These are phyloP conservation scores for Penicillium olsonii DNA, from an alignment of 2,329 filamentous ascomycete genomes.

Conservation along the genomic window DNA sequence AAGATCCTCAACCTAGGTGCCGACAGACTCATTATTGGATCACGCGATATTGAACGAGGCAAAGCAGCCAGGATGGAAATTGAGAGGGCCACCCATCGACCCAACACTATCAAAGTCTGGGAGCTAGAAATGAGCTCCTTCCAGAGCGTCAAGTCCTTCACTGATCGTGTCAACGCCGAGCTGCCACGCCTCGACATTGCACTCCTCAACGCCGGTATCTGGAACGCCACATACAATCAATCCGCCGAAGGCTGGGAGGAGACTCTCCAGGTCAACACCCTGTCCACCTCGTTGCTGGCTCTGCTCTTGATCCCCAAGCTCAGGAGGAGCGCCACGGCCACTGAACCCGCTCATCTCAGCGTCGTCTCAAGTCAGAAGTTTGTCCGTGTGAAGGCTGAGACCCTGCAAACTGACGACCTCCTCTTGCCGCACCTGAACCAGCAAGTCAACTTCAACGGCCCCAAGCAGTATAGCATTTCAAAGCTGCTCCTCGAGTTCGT, in stretches of 20 bases:
- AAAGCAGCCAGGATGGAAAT: constrained; percentile 44
- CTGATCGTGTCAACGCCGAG: constrained; percentile 36
- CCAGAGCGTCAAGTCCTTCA: constrained; percentile 48
- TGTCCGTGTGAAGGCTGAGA: constrained; percentile 33
- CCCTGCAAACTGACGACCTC: constrained; percentile 30
- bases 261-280: constrained; percentile 59
- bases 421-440: constrained; percentile 40
- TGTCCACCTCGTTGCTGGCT: constrained; percentile 58
- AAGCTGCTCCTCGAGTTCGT: constrained; percentile 48
- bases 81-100: constrained; percentile 31
- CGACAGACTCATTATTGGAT: constrained; percentile 48
- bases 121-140: constrained; percentile 51
- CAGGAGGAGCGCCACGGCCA: constrained; percentile 32
- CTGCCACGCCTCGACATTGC: constrained; percentile 47
- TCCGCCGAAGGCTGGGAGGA: constrained; percentile 52
- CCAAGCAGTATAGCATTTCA: constrained; percentile 43
- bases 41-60: constrained; percentile 47
- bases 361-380: constrained; percentile 49
- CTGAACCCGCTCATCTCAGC: constrained; percentile 43
- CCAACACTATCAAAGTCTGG: constrained; percentile 45
- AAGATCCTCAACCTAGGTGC: constrained; percentile 49
- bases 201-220: constrained; percentile 50
- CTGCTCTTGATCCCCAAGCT: constrained; percentile 55
- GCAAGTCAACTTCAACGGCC: constrained; percentile 29
- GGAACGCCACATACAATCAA: constrained; percentile 37